phyloP scores from a whole-genome alignment of 768 basidiomycete genomes.

The Gelatoporia subvermispora region DNA sequence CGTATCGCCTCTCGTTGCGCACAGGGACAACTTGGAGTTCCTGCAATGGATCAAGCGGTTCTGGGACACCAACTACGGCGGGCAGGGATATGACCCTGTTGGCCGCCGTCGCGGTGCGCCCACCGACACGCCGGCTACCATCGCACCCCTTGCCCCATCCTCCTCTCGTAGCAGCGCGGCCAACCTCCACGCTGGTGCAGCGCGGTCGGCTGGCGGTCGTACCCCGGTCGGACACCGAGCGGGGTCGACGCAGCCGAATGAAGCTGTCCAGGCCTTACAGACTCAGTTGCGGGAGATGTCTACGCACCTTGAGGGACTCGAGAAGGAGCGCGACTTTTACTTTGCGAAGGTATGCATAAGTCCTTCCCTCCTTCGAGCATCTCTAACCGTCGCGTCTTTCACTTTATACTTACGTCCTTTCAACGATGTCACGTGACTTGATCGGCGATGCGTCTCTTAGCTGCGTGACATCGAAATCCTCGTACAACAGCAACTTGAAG shows the following conservation, averaged over 20 bases:
- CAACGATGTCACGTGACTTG: constrained; percentile 5
- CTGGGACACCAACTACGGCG: constrained; percentile 91
- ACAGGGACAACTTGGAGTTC: constrained; percentile 96
- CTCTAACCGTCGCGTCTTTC: not conserved
- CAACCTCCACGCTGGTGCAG: constrained; percentile 29
- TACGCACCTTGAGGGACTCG: constrained; percentile 78
- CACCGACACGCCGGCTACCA: constrained; percentile 73
- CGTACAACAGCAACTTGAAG: constrained; percentile 74
- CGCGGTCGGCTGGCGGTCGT: constrained; percentile 53
- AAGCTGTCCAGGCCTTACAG: constrained; percentile 64
- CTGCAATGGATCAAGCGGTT: constrained; percentile 95
- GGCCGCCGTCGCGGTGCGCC: constrained; percentile 75
- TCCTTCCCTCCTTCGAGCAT: not conserved
- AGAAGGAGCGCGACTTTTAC: constrained; percentile 98
- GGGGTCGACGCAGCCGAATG: constrained; percentile 61
- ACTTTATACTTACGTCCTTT: not conserved
- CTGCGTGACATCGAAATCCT: constrained; percentile 95
- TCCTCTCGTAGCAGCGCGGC: constrained; percentile 24
- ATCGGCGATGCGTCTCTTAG: constrained; percentile 33
- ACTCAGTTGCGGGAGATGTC: constrained; percentile 79
- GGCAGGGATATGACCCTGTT: constrained; percentile 82
- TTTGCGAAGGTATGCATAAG: constrained; percentile 80
- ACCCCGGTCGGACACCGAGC: constrained; percentile 68
- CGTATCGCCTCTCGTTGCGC: not conserved
- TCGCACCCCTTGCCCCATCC: constrained; percentile 56